Conservation (phyloP, 148 eudicot genomes). For the Vaccinium corymbosum region DNA sequence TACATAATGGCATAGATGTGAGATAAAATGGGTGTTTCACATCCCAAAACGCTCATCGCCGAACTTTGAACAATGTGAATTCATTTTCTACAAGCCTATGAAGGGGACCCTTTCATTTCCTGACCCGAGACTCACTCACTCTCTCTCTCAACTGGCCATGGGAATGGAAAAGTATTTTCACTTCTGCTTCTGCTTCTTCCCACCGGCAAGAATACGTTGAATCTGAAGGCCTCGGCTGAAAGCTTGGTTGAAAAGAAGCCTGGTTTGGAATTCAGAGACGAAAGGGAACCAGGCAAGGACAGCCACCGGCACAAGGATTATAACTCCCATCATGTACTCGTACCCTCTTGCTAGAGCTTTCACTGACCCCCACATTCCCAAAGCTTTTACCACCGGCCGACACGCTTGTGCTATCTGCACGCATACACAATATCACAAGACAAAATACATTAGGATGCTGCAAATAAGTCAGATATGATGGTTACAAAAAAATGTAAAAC, state of each 20-base stretch:
- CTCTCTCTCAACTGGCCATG: not conserved
- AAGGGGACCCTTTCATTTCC: not conserved
- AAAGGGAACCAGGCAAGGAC: slow-evolving; percentile 54
- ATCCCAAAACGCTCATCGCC: not conserved
- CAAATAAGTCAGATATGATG: not conserved
- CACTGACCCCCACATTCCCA: slow-evolving; percentile 50
- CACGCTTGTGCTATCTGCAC: slow-evolving; percentile 50
- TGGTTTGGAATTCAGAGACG: slow-evolving; percentile 47
- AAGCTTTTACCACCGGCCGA: slow-evolving; percentile 31
- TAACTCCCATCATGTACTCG: slow-evolving; percentile 42
- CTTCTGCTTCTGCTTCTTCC: slow-evolving; percentile 23
- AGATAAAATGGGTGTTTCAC: not conserved
- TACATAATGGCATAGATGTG: not conserved
- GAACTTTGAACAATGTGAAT: not conserved
- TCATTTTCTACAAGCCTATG: not conserved
- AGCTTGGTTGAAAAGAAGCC: slow-evolving; percentile 58
- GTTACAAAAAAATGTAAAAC: not conserved
- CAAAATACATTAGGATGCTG: not conserved
- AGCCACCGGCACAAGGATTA: slow-evolving; percentile 40
- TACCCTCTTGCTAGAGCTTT: slow-evolving; percentile 43
- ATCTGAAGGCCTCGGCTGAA: slow-evolving; percentile 59
- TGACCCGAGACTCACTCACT: not conserved
- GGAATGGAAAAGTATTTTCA: not conserved
- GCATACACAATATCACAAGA: not conserved
- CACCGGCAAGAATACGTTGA: slow-evolving; percentile 49